A percentile compares a stretch with the other conserved stretches of the same genome.
Evolutionary conservation across 345 rosid genomes (phyloP).

Genomic region (Hibiscus trionum): DNA sequence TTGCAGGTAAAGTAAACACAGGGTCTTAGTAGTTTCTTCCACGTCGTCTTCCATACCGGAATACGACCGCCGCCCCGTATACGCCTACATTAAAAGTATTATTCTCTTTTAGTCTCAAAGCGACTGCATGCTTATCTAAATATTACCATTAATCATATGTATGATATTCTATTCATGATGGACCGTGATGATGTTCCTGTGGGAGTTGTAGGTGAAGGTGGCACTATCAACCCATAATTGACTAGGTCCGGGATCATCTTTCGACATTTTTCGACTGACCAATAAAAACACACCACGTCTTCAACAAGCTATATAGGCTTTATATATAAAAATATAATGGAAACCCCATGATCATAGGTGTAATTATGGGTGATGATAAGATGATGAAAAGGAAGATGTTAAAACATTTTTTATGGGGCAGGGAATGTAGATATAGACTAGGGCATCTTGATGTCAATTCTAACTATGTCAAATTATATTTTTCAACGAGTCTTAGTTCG

Average conservation of each 20-base stretch:
- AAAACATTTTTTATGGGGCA: not conserved
- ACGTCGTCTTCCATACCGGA: not conserved
- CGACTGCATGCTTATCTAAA: not conserved
- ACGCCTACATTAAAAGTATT: no score
- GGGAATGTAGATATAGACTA: slow-evolving; percentile 83
- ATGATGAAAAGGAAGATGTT: not conserved
- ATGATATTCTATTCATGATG: slow-evolving; percentile 90
- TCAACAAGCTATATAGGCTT: not conserved
- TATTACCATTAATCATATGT: slow-evolving; percentile 48
- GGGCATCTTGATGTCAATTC: slow-evolving; percentile 40
- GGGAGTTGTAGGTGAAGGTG: slow-evolving; percentile 92
- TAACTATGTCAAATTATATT: slow-evolving; percentile 35
- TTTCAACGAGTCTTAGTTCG: no score
- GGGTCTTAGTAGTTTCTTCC: no score
- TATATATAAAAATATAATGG: not conserved
- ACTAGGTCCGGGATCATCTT: slow-evolving; percentile 58
- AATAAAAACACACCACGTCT: not conserved
- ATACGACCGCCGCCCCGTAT: not conserved
- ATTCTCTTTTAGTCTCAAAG: not conserved
- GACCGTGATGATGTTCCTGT: slow-evolving; percentile 66
- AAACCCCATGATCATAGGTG: not conserved
- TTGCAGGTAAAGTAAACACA: slow-evolving; percentile 35
- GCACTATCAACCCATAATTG: slow-evolving; percentile 76
- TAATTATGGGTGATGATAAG: not conserved
- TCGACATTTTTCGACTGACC: not conserved